Conservation (phyloP, 148 eudicot species). For the Persicaria tinctoria region DNA sequence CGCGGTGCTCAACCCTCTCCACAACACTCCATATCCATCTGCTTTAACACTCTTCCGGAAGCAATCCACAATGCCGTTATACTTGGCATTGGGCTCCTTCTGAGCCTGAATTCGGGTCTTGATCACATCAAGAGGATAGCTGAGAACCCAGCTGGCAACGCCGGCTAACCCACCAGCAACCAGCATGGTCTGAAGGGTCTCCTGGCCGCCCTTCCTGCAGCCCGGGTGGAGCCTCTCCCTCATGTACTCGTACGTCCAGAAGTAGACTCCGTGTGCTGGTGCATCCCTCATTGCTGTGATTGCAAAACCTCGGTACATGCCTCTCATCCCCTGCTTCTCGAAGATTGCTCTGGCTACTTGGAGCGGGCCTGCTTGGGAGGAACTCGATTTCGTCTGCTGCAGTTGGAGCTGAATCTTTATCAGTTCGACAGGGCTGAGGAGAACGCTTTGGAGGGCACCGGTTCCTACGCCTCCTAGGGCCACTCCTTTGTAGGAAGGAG, state of each 20-base stretch:
- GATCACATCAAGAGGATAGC: constrained; percentile 83
- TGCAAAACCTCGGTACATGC: constrained; percentile 67
- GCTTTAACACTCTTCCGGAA: constrained; percentile 47
- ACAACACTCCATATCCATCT: constrained; percentile 63
- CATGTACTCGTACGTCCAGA: constrained; percentile 66
- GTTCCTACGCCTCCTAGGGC: constrained; percentile 76
- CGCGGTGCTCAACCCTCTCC: constrained; percentile 78
- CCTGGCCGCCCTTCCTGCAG: constrained; percentile 63
- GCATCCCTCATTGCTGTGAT: constrained; percentile 79
- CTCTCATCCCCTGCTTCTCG: constrained; percentile 46
- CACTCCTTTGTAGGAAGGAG: constrained; percentile 78
- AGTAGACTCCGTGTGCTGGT: constrained; percentile 76
- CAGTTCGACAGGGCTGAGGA: constrained; percentile 73
- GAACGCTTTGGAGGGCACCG: constrained; percentile 76
- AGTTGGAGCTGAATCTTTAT: constrained; percentile 81
- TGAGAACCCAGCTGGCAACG: constrained; percentile 68
- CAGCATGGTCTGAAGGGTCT: constrained; percentile 64
- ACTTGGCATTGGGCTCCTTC: constrained; percentile 28
- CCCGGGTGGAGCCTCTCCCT: constrained; percentile 83
- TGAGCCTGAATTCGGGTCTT: constrained; percentile 77
- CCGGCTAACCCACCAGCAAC: constrained; percentile 89
- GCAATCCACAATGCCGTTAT: constrained; percentile 65
- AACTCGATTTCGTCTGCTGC: constrained; percentile 18
- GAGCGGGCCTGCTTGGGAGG: constrained; percentile 38
- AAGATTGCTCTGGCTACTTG: constrained; percentile 47